These are phyloP conservation scores for Colletotrichum higginsianum DNA, from an alignment of 2,329 filamentous ascomycete genomes.

Conservation along the genomic window DNA sequence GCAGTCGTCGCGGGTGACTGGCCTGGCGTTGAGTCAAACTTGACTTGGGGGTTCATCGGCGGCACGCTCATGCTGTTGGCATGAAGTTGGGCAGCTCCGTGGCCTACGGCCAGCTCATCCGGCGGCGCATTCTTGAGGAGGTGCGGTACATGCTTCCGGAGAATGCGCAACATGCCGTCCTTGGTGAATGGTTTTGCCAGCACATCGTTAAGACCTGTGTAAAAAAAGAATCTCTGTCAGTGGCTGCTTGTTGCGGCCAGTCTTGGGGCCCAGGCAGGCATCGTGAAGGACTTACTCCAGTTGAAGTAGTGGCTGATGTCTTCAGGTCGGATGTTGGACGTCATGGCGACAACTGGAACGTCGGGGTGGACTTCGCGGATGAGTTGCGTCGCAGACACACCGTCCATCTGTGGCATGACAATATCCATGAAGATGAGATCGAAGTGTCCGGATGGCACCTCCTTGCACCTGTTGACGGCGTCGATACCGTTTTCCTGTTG, in stretches of 20 bases:
- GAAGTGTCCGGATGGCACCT: constrained; percentile 63
- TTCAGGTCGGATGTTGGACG: constrained; percentile 95
- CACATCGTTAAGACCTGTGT: constrained; percentile 95
- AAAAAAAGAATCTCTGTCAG: constrained; percentile 25
- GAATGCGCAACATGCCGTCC: constrained; percentile 85
- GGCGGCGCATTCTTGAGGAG: constrained; percentile 78
- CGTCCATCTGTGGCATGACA: constrained; percentile 97
- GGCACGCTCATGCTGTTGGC: constrained; percentile 53
- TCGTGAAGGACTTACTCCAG: constrained; percentile 51
- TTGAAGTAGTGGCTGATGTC: constrained; percentile 97
- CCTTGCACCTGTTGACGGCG: constrained; percentile 86
- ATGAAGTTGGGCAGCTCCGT: constrained; percentile 50
- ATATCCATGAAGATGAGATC: constrained; percentile 91
- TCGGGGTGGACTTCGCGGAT: constrained; percentile 89
- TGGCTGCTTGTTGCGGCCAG: not conserved
- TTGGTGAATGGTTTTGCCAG: constrained; percentile 97
- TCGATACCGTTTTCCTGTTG: constrained; percentile 81
- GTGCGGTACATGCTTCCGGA: constrained; percentile 91
- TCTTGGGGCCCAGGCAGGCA: not conserved
- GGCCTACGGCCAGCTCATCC: constrained; percentile 57
- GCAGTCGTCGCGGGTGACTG: constrained; percentile 65
- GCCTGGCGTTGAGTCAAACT: constrained; percentile 69
- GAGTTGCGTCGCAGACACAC: constrained; percentile 93
- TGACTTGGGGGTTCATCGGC: constrained; percentile 53
- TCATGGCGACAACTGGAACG: constrained; percentile 97